A percentile compares a stretch with the other conserved stretches of the same genome.
Evolutionary conservation across 371 early-diverging fungal genomes (phyloP).

Genomic region (Entomophthora muscae): DNA sequence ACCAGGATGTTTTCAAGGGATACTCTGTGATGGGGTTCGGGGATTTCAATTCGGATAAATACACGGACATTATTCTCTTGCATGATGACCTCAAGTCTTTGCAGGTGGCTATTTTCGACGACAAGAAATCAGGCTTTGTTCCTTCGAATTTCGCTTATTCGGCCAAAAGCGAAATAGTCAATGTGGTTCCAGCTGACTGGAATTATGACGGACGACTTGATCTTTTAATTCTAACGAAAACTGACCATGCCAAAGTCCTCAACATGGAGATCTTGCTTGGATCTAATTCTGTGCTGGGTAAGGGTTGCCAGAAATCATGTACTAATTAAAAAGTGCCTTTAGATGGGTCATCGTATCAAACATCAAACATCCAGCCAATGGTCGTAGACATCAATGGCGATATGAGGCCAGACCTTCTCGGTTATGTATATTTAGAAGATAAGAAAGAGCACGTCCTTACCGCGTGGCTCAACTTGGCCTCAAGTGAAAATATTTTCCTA

Average conservation of each 20-base stretch:
- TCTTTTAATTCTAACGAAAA: conserved; percentile 41
- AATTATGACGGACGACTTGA: conserved; percentile 76
- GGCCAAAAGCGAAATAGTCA: not conserved
- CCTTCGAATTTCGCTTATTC: not conserved
- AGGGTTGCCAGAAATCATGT: not conserved
- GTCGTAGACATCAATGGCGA: conserved; percentile 61
- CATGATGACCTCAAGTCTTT: not conserved
- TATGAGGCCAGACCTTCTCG: conserved; percentile 60
- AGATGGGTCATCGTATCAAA: not conserved
- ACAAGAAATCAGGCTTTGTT: not conserved
- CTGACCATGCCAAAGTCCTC: conserved; percentile 24
- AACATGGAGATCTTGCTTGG: conserved; percentile 47
- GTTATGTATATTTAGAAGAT: conserved; percentile 19
- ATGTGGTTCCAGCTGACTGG: conserved; percentile 67
- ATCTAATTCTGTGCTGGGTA: conserved; percentile 41
- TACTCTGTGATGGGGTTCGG: not conserved
- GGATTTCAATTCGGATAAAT: not conserved
- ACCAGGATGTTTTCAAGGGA: not conserved
- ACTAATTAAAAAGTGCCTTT: no score
- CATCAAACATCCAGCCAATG: conserved; percentile 40
- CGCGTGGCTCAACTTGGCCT: not conserved
- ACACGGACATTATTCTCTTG: not conserved
- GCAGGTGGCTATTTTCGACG: not conserved
- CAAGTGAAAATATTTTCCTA: not conserved
- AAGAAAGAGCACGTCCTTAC: no score